These are phyloP conservation scores for Falciphora oryzae DNA, from an alignment of 2,329 filamentous ascomycete species.

Conservation along the genomic window DNA sequence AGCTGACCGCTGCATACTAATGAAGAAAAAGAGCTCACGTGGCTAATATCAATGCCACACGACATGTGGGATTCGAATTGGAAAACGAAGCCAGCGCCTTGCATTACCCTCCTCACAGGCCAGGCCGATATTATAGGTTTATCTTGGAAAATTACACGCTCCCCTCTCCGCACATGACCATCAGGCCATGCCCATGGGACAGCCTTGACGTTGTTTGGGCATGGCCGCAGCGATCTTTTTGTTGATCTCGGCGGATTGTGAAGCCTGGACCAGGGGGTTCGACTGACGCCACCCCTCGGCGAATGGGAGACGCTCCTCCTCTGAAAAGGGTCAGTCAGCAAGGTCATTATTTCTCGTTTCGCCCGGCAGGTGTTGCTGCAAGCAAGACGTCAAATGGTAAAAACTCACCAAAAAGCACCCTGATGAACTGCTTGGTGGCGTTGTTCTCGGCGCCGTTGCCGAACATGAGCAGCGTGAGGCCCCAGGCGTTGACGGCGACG, in stretches of 20 bases:
- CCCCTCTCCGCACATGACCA: too few species aligned
- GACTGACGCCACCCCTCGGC: constrained; percentile 1
- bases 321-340: neutral
- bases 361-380: neutral
- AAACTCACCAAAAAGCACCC: constrained; percentile 6
- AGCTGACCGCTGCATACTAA: too few species aligned
- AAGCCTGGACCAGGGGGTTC: neutral
- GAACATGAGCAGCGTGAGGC: neutral
- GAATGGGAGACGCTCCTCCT: constrained; percentile 5
- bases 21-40: too few species aligned
- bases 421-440: neutral
- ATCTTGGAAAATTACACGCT: too few species aligned
- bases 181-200: too few species aligned
- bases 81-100: too few species aligned
- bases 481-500: constrained; percentile 1
- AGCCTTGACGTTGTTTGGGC: neutral
- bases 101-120: too few species aligned
- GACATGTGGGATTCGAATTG: too few species aligned
- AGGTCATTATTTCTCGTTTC: neutral
- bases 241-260: neutral
- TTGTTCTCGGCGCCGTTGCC: constrained; percentile 1
- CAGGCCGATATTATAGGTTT: too few species aligned
- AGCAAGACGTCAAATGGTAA: too few species aligned
- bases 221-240: constrained; percentile 1
- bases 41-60: too few species aligned